A percentile compares a stretch with the other conserved stretches of the same genome.
Conservation (phyloP, 345 rosid genomes). For the Populus ilicifolia region DNA sequence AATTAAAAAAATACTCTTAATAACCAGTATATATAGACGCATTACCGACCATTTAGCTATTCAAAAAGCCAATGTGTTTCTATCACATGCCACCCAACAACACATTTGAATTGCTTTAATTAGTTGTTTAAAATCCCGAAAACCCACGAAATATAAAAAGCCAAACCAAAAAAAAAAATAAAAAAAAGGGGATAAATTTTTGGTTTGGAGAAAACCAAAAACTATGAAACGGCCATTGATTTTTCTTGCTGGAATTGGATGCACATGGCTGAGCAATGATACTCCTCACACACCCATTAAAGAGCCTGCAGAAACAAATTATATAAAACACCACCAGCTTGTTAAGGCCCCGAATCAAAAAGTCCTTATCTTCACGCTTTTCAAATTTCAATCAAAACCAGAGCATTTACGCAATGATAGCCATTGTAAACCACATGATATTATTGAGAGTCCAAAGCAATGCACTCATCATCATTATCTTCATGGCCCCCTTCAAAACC, state of each 20-base stretch:
- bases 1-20: no score
- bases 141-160: neutral
- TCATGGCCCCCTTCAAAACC: neutral
- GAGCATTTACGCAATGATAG: neutral
- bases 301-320: neutral
- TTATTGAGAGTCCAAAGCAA: neutral
- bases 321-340: neutral
- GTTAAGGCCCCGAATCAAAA: neutral
- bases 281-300: constrained; percentile 20
- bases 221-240: constrained; percentile 25
- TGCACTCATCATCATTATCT: constrained; percentile 2
- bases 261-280: constrained; percentile 40
- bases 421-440: neutral
- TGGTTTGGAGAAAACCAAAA: neutral
- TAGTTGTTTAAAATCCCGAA: neutral
- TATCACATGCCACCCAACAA: constrained; percentile 36
- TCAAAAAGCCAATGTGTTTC: neutral
- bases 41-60: no score
- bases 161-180: neutral
- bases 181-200: neutral
- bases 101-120: constrained; percentile 8
- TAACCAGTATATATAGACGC: no score
- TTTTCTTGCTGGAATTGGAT: constrained; percentile 23
- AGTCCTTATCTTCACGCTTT: neutral
- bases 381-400: neutral